A percentile compares a stretch with the other conserved stretches of the same genome.
Evolutionary conservation across 805 yeast species (phyloP).

Genomic region (Ogataea henricii): DNA sequence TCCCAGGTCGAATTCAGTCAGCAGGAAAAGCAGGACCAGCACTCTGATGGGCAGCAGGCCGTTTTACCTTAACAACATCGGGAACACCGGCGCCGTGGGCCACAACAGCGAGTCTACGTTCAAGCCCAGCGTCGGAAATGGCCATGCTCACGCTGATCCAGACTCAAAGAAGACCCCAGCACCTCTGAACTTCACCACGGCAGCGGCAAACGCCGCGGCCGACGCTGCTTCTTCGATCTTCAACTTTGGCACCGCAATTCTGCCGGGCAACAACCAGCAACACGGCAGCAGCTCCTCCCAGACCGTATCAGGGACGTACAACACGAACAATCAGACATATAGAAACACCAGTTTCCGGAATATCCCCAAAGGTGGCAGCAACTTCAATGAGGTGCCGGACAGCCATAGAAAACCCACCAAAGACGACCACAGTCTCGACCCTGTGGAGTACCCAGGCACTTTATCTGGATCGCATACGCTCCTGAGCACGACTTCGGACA

Average conservation of each 20-base stretch:
- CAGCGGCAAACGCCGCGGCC: constrained; percentile 32
- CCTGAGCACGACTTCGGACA: constrained; percentile 15
- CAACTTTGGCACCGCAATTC: constrained; percentile 28
- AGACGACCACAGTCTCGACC: constrained; percentile 11
- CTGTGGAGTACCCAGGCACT: constrained; percentile 9
- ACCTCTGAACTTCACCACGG: constrained; percentile 28
- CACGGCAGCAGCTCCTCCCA: constrained; percentile 9
- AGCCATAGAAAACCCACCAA: not conserved
- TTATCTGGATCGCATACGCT: constrained; percentile 15
- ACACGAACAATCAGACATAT: constrained; percentile 3
- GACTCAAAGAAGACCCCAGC: constrained; percentile 19
- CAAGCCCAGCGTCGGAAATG: not conserved
- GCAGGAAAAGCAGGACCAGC: constrained; percentile 26
- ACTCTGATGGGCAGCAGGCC: constrained; percentile 20
- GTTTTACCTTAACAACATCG: constrained; percentile 10
- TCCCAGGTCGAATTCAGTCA: constrained; percentile 31
- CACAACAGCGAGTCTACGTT: not conserved
- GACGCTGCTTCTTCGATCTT: constrained; percentile 33
- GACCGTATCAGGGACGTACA: not conserved
- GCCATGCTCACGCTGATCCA: constrained; percentile 1
- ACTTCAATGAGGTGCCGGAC: not conserved
- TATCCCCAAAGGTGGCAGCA: not conserved
- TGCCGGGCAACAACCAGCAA: constrained; percentile 16
- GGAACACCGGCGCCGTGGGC: not conserved
- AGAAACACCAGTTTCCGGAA: constrained; percentile 1